Base-by-base conservation (phyloP, 768 basidiomycete species). In the Mycena filopes region DNA sequence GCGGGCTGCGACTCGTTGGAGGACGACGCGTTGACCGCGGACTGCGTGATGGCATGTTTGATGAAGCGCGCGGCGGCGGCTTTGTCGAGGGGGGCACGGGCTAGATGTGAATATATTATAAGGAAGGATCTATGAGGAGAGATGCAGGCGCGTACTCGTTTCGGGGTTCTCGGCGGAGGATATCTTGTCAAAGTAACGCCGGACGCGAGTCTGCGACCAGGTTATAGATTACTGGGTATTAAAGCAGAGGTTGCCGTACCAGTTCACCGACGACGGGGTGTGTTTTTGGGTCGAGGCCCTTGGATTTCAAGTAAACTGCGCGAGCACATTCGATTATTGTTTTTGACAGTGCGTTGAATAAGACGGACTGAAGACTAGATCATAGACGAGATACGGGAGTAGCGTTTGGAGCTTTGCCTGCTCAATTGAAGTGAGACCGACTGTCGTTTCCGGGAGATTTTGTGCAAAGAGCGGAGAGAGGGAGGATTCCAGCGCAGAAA, bases 121-220 rank as follows among this genome's bases (percentile, higher is more conserved):
- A 36, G 10, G 15, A 9, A 15, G 31, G 12, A 31, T 10, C 9
- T 18, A 20, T 3, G 40, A 15, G 46, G 45, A 36, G 26, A 53
- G 20, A 42, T 26, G 56, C 38, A 21, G 26, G 12, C 18, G 77
- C 86, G 67, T 60, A 89, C 89, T 84, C 73, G 83, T 78, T 21
- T 83, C 82, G 12, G 89, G 85, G 57, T 89, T 87, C 76, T 95
- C 92, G 5, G 93, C 91, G 23, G 83, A 80, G 64, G 88, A 84
- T 56, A 95, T 91, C 73, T 95, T 96, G 66, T 88, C 87, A 78
- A 95, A 95, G 77, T 96, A 95, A 66, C 87, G 82, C 29, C 87
- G 85, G 13, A 95, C 83, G 72, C 93, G 85, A 67, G 91, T 89
- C 93, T 93, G 66, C 11, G 31, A 55, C 40, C 31, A 38, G 55